These are phyloP conservation scores for Castanea crenata DNA, from an alignment of 306 rosid genomes.

Conservation along the genomic window DNA sequence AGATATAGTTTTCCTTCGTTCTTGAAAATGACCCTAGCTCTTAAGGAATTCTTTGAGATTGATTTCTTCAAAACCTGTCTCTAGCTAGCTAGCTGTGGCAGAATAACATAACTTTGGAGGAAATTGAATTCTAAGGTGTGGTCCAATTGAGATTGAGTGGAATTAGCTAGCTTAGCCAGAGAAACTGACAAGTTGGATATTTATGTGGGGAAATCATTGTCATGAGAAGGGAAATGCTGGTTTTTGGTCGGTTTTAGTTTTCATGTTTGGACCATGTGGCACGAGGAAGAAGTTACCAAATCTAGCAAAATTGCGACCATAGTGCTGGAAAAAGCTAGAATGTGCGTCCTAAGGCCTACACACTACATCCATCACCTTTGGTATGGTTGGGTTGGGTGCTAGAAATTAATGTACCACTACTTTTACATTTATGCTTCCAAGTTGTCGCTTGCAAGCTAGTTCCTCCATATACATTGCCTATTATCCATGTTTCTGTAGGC, in stretches of 20 bases:
- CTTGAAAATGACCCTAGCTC: too few relatives aligned
- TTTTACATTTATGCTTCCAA: slow-evolving; percentile 6
- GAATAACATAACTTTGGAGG: background rate
- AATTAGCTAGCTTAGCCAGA: slow-evolving; percentile 15
- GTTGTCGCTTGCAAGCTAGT: slow-evolving; percentile 7
- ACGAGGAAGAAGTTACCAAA: slow-evolving; percentile 35
- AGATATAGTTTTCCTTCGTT: too few relatives aligned
- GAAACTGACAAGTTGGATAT: slow-evolving; percentile 22
- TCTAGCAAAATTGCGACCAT: slow-evolving; percentile 34
- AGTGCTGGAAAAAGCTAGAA: slow-evolving; percentile 38
- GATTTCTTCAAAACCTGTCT: too few relatives aligned
- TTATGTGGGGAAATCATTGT: slow-evolving; percentile 14
- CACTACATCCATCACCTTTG: slow-evolving; percentile 12
- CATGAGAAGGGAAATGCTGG: slow-evolving; percentile 10
- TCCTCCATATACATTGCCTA: slow-evolving; percentile 11
- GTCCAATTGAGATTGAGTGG: slow-evolving; percentile 23
- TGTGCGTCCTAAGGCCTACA: slow-evolving; percentile 49
- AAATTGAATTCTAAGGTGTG: slow-evolving; percentile 1
- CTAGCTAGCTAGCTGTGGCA: too few relatives aligned
- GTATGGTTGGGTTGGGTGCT: slow-evolving; percentile 24
- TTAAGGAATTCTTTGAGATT: too few relatives aligned
- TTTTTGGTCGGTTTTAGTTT: slow-evolving; percentile 12
- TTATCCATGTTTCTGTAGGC: slow-evolving; percentile 11
- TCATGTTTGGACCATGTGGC: slow-evolving; percentile 41
- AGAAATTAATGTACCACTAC: slow-evolving; percentile 11